Conservation (phyloP, 2,329 filamentous ascomycete genomes). For the Nemania sp. region DNA sequence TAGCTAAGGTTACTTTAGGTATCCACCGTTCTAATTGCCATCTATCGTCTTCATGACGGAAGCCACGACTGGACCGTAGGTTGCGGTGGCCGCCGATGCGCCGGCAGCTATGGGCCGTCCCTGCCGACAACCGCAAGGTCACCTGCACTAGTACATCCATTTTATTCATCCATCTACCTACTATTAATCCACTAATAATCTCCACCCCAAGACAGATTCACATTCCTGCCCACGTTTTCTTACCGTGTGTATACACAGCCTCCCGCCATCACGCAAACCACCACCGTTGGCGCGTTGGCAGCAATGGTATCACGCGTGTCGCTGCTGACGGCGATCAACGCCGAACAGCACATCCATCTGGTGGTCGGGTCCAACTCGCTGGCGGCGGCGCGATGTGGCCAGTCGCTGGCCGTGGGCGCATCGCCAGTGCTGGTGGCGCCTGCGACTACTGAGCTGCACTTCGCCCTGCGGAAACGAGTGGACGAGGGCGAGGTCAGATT, state of each 20-base stretch:
- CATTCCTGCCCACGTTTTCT: not conserved
- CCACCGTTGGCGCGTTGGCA: not conserved
- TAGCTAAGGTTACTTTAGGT: too few relatives aligned
- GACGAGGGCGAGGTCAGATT: slow-evolving; percentile 69
- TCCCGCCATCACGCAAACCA: not conserved
- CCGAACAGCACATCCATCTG: slow-evolving; percentile 73
- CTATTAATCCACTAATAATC: too few relatives aligned
- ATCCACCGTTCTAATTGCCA: too few relatives aligned
- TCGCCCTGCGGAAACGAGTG: slow-evolving; percentile 63
- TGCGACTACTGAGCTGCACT: slow-evolving; percentile 60
- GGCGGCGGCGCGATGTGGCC: slow-evolving; percentile 79
- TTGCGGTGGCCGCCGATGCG: too few relatives aligned
- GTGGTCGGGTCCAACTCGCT: slow-evolving; percentile 85
- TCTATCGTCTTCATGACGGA: too few relatives aligned
- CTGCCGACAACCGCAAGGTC: too few relatives aligned
- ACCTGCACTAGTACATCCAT: too few relatives aligned
- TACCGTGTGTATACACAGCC: too few relatives aligned
- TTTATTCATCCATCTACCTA: too few relatives aligned
- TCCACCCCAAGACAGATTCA: not conserved
- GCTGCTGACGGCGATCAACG: slow-evolving; percentile 74
- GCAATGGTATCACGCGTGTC: slow-evolving; percentile 39
- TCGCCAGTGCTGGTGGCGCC: slow-evolving; percentile 78
- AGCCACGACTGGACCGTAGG: too few relatives aligned
- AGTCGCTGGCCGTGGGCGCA: slow-evolving; percentile 81
- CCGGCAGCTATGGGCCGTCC: too few relatives aligned